phyloP scores from a whole-genome alignment of 2,329 filamentous ascomycete species.

The Hyphodiscus sp. region DNA sequence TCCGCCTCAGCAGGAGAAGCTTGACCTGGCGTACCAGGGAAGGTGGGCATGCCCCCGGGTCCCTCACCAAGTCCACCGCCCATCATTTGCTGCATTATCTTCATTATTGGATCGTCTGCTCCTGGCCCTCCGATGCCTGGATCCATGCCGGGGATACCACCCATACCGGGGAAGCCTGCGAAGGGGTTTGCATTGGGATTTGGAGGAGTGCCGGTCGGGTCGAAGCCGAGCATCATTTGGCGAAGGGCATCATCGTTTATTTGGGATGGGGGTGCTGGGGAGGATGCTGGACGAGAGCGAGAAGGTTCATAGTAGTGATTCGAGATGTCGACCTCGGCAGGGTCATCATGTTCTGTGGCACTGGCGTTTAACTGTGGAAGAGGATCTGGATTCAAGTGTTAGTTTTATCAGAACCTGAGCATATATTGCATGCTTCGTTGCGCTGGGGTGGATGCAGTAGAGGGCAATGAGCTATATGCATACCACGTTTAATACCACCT shows the following conservation, averaged over 20 bases:
- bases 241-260: constrained; percentile 54
- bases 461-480: background rate
- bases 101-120: constrained; percentile 60
- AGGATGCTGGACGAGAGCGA: constrained; percentile 29
- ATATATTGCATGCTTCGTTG: background rate
- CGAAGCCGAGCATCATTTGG: constrained; percentile 58
- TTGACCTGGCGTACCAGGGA: constrained; percentile 34
- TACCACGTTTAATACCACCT: constrained; percentile 46
- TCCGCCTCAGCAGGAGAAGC: constrained; percentile 32
- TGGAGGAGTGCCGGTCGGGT: constrained; percentile 32
- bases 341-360: constrained; percentile 48
- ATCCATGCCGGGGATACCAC: constrained; percentile 9
- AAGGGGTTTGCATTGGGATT: constrained; percentile 27
- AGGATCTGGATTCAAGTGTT: constrained; percentile 22
- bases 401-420: background rate
- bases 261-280: constrained; percentile 11
- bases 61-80: constrained; percentile 33
- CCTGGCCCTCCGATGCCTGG: constrained; percentile 13
- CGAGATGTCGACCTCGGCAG: constrained; percentile 73
- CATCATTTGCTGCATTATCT: constrained; percentile 72
- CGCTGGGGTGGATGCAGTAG: background rate
- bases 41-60: constrained; percentile 29
- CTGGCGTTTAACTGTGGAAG: constrained; percentile 30
- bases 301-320: constrained; percentile 59
- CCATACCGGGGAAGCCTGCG: constrained; percentile 27